Evolutionary conservation across 1,139 yeast genomes (phyloP).

Genomic region (Taphrina communis): DNA sequence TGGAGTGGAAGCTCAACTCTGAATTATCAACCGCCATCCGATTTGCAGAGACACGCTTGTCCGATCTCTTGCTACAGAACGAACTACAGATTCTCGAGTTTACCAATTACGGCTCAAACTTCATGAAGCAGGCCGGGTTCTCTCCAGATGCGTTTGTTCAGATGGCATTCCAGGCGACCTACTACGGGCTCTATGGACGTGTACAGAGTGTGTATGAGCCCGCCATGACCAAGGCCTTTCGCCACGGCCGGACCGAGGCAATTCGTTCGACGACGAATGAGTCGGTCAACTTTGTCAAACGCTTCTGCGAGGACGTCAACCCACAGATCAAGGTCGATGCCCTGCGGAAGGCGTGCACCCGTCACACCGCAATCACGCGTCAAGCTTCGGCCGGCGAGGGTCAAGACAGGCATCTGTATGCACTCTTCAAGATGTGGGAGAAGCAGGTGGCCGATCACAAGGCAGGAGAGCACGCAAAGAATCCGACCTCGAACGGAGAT

Average conservation of each 20-base stretch:
- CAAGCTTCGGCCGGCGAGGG: conserved; percentile 78
- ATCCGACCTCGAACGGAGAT: conserved; percentile 6
- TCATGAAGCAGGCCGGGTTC: conserved; percentile 81
- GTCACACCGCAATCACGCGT: conserved; percentile 72
- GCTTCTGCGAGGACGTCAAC: conserved; percentile 75
- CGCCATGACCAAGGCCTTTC: conserved; percentile 86
- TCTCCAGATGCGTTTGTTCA: conserved; percentile 95
- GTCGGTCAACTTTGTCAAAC: conserved; percentile 80
- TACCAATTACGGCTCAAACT: conserved; percentile 73
- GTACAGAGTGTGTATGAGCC: conserved; percentile 96
- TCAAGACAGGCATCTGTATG: conserved; percentile 88
- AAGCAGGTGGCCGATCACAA: conserved; percentile 51
- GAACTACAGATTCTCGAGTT: conserved; percentile 85
- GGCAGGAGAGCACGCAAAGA: conserved; percentile 21
- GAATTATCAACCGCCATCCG: conserved; percentile 80
- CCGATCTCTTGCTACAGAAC: conserved; percentile 86
- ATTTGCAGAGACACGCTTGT: conserved; percentile 87
- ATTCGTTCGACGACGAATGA: conserved; percentile 81
- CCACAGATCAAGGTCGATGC: conserved; percentile 66
- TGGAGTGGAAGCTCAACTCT: conserved; percentile 84
- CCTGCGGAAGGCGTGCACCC: conserved; percentile 69
- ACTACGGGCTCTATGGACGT: conserved; percentile 87
- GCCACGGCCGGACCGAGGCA: conserved; percentile 93
- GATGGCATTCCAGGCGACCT: conserved; percentile 92
- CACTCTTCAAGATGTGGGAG: conserved; percentile 86